Evolutionary conservation across 768 basidiomycete genomes (phyloP), one percentile per base, ranked within the genome.

Genomic region (Tulasnella sp.): DNA sequence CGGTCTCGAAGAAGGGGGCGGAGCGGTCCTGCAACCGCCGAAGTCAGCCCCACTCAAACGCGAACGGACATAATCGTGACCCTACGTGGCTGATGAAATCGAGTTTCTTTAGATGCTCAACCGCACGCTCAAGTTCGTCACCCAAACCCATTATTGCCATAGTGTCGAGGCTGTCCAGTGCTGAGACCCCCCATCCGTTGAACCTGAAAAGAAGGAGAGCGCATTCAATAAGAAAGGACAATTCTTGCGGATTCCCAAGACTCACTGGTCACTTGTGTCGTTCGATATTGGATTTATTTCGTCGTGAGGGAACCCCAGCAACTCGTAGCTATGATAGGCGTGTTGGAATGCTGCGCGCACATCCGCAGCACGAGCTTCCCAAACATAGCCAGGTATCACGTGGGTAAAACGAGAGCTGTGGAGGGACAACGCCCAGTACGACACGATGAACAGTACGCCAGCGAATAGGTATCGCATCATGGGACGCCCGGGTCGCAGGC

Each of bases 101-200:
- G 7, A 80, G 49, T 7, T 68, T 70, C 40, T 74, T 45, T 8
- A 80, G 72, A 75, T 78, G 85, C 40, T 82, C 81, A 3, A 85
- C 58, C 1, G 85, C 85, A 11, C 83, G 78, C 38, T 81, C 67
- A 77, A 85, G 86, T 77, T 86, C 85, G 0, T 84, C 82, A 17
- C 81, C 79, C 29, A 86, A 78, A 12, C 82, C 85, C 79, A 86
- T 81, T 37, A 87, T 78, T 3, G 84, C 78, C 37, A 87, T 80
- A 3, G 84, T 83, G 77, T 86, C 86, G 25, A 86, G 81, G 9
- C 84, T 82, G 76, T 86, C 86, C 58, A 86, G 82, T 75, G 86
- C 85, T 15, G 84, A 83, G 34, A 81, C 76, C 22, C 81, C 81
- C 81, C 81, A 81, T 25, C 81, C 81, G 54, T 81, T 81, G 49